A percentile compares a stretch with the other conserved stretches of the same genome.
These are phyloP conservation scores for Diplodia intermedia DNA, from an alignment of 2,329 filamentous ascomycete genomes.

Conservation along the genomic window DNA sequence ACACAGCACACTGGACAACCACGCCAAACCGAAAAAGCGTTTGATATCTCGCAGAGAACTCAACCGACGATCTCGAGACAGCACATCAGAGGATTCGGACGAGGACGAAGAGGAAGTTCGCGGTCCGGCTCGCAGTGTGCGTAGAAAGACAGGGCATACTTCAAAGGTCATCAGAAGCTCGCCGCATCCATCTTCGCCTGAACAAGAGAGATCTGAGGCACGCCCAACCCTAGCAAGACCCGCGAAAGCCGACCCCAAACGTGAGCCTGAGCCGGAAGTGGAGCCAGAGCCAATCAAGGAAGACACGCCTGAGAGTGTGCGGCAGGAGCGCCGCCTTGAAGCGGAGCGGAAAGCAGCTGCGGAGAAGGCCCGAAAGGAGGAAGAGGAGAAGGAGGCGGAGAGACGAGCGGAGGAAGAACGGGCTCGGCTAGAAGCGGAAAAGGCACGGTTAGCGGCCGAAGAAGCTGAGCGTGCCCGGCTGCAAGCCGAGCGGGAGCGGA, in stretches of 20 bases:
- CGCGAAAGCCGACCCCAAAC: slow-evolving; percentile 15
- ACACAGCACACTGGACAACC: slow-evolving; percentile 5
- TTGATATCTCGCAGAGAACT: slow-evolving; percentile 48
- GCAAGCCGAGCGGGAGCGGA: slow-evolving; percentile 38
- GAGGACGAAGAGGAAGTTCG: slow-evolving; percentile 49
- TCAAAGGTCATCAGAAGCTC: slow-evolving; percentile 28
- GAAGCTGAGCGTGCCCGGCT: slow-evolving; percentile 40
- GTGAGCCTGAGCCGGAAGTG: slow-evolving; percentile 37
- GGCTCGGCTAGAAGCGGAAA: slow-evolving; percentile 28
- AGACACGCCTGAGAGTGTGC: slow-evolving; percentile 26
- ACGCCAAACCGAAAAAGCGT: slow-evolving; percentile 37
- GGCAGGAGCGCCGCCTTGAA: slow-evolving; percentile 23
- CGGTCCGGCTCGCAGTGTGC: slow-evolving; percentile 23
- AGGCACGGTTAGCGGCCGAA: slow-evolving; percentile 24
- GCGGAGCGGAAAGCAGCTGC: slow-evolving; percentile 38
- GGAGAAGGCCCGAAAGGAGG: slow-evolving; percentile 44
- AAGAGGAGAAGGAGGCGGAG: slow-evolving; percentile 35
- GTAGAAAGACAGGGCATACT: slow-evolving; percentile 27
- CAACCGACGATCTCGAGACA: slow-evolving; percentile 39
- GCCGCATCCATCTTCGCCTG: slow-evolving; percentile 29
- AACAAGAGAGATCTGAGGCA: slow-evolving; percentile 14
- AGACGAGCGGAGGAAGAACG: slow-evolving; percentile 21
- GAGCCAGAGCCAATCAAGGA: slow-evolving; percentile 34
- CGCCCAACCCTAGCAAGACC: slow-evolving; percentile 4
- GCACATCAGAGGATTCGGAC: slow-evolving; percentile 39